Base-by-base conservation (phyloP, 2,329 filamentous ascomycete genomes). In the Aspergillus hortae region DNA sequence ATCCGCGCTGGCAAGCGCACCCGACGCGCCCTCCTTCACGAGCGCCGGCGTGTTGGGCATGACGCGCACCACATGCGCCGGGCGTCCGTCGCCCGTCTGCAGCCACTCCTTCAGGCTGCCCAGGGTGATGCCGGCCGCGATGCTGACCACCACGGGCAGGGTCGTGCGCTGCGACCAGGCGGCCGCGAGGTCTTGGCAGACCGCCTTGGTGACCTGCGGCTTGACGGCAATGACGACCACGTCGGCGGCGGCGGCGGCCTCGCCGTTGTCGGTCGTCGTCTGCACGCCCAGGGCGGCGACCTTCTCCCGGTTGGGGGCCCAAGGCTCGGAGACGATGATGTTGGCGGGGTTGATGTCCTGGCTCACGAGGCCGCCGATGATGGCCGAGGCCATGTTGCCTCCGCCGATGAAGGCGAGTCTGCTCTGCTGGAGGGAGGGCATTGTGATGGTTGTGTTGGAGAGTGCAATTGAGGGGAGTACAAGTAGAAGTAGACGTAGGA, bases 301-400 rank as follows among this genome's bases (percentile, higher is more conserved):
- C 54, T 69, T 69, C 41, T 63, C 58, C 4, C 67, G 66, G 56
- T 69, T 69, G 6, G 67, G 64, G 21, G 68, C 67, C 66, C 65
- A 69, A 2, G 67, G 67, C 54, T 69, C 67, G 4, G 67, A 66
- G 36, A 69, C 67, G 38, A 42, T 57, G 65, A 69, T 67, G 59
- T 69, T 67, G 30, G 55, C 53, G 43, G 61, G 64, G 50, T 54
- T 52, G 46, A 68, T 60, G 55, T 61, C 63, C 17, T 65, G 64
- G 49, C 40, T 56, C 15, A 66, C 51, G 2, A 69, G 64, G 15
- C 67, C 67, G 42, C 62, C 59, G 46, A 69, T 69, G 25, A 69
- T 69, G 49, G 67, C 67, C 27, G 66, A 67, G 52, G 66, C 67
- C 67, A 69, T 69, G 58, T 69, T 69, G 54, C 67, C 67, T 23